These are phyloP conservation scores for Volvox reticuliferus DNA, from an alignment of 139 green algal species.

Conservation along the genomic window DNA sequence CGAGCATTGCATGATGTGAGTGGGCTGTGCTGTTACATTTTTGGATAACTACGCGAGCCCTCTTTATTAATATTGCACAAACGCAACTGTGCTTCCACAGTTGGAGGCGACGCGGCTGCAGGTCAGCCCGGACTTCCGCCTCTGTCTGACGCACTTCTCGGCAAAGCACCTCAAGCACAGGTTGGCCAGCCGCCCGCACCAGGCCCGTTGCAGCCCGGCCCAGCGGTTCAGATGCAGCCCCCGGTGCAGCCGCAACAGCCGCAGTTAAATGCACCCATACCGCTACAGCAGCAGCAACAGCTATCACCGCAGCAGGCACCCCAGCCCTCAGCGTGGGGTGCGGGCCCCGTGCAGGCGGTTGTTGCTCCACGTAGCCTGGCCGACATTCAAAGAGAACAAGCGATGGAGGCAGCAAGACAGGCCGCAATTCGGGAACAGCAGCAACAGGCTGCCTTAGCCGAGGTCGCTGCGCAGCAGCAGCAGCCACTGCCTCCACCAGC, in stretches of 20 bases:
- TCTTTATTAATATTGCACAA: too few species aligned
- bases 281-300: constrained; percentile 31
- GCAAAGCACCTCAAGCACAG: not conserved
- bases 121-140: not conserved
- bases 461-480: constrained; percentile 1
- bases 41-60: too few species aligned
- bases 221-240: not conserved
- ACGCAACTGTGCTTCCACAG: not conserved
- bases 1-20: too few species aligned
- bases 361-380: constrained; percentile 5
- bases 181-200: not conserved
- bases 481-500: constrained; percentile 2
- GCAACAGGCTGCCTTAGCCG: not conserved
- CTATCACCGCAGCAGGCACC: not conserved
- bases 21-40: too few species aligned
- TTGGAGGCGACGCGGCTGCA: not conserved
- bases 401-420: constrained; percentile 29
- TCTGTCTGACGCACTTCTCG: not conserved
- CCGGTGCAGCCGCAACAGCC: constrained; percentile 14
- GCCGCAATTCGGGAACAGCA: constrained; percentile 1
- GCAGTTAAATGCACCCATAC: too few species aligned
- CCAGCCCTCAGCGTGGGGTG: constrained; percentile 34
- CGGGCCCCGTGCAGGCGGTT: not conserved
- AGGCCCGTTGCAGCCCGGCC: not conserved
- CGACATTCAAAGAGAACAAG: constrained; percentile 54